These are phyloP conservation scores for Millerago galiae DNA, from an alignment of 805 yeast species.

Conservation along the genomic window DNA sequence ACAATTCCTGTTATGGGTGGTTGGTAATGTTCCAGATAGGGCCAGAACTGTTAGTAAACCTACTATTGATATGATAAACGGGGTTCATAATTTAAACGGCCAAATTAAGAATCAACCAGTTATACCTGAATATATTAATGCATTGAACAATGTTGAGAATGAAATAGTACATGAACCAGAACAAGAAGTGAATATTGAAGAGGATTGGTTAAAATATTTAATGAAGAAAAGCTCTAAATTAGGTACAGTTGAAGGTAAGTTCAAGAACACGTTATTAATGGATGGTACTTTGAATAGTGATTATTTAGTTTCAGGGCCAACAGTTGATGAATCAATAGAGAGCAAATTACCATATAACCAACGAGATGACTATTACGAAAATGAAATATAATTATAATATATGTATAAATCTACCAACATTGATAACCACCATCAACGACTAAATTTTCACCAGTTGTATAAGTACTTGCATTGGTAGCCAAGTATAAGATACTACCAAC, in stretches of 20 bases:
- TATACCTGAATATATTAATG: conserved; percentile 27
- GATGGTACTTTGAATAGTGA: conserved; percentile 11
- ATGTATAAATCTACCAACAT: conserved; percentile 46
- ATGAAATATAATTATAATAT: background rate
- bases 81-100: conserved; percentile 4
- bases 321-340: conserved; percentile 9
- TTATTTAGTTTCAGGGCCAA: conserved; percentile 12
- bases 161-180: background rate
- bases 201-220: conserved; percentile 31
- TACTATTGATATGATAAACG: conserved; percentile 22
- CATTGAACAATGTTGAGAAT: background rate
- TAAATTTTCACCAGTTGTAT: conserved; percentile 80
- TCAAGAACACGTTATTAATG: conserved; percentile 17
- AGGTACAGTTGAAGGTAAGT: conserved; percentile 13
- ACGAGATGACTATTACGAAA: background rate
- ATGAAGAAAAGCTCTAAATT: conserved; percentile 24
- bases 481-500: conserved; percentile 71
- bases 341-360: conserved; percentile 13
- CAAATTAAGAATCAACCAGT: conserved; percentile 15
- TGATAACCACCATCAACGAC: conserved; percentile 86
- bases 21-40: conserved; percentile 37
- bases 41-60: conserved; percentile 34
- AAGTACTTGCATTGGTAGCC: conserved; percentile 67
- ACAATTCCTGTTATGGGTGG: conserved; percentile 52
- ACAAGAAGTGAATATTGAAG: conserved; percentile 17